Evolutionary conservation across 2,329 filamentous ascomycete species (phyloP), one percentile per base, ranked within the genome.

Genomic region (Paraphoma chrysanthemicola): DNA sequence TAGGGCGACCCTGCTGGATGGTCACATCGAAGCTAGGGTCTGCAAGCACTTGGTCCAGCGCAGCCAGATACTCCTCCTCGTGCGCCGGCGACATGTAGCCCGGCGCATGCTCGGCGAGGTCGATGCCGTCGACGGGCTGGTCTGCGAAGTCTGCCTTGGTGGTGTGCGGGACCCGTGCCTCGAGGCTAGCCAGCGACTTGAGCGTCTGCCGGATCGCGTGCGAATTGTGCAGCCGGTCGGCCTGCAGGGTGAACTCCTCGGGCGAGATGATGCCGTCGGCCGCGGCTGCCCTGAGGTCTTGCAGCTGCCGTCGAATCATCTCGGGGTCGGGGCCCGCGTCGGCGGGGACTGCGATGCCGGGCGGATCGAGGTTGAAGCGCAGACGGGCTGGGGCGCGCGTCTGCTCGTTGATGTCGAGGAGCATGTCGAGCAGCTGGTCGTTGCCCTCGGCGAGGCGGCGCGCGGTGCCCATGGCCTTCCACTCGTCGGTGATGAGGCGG

Each of bases 401-500:
- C 43, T 88, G 90, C 49, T 91, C 88, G 79, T 99, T 99, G 79
- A 97, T 85, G 71, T 97, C 93, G 59, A 96, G 84, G 33, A 98
- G 86, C 10, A 97, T 81, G 68, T 98, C 94, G 51, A 97, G 86
- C 33, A 98, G 80, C 76, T 93, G 93, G 77, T 98, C 94, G 68
- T 97, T 97, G 79, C 97, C 90, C 69, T 96, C 88, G 54, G 92
- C 90, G 58, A 99, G 85, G 50, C 93, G 86, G 76, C 91, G 93
- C 18, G 92, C 91, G 4, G 92, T 90, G 63, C 89, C 88, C 59
- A 90, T 87, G 36, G 93, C 91, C 77, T 90, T 89, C 75, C 91
- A 90, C 77, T 95, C 93, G 52, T 91, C 84, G 68, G 88, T 87
- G 78, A 95, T 95, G 57, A 95, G 83, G 52, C 88, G 85, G 78